Base-by-base conservation (phyloP, 495 filamentous ascomycete species). In the Daldinia concentrica region DNA sequence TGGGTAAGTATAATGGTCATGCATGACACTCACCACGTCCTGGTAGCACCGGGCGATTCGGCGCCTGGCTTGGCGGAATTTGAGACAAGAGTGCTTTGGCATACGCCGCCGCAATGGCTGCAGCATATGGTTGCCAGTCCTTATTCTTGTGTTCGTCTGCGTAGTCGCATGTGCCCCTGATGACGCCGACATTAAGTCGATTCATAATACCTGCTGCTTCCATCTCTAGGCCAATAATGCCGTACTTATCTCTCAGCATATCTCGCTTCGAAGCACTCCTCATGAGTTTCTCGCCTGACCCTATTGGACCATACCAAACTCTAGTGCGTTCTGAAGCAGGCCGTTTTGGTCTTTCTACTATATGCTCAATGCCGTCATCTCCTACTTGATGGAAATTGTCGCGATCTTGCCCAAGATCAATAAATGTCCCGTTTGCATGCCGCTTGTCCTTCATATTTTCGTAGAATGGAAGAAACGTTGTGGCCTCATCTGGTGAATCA, bases 301-400 rank as follows among this genome's bases (percentile, higher is more conserved):
- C 76, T 34, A 79, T 79, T 4, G 63, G 41, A 4, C 79, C 78
- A 51, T 79, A 79, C 69, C 72, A 75, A 2, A 78, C 74, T 15
- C 45, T 45, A 15, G 63, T 75, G 24, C 78, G 72, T 26, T 64
- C 17, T 19, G 62, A 58, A 12, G 58, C 61, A 19, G 55, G 55
- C 6, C 26, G 26, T 19, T 24, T 24, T 22, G 43, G 17, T 48
- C 43, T 48, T 24, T 48, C 43, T 5, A 48, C 43, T 9, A 48
- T 48, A 24, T 24, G 3, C 9, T 48, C 43, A 4, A 8, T 24
- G 12, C 43, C 43, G 8, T 48, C 9, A 1, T 1, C 9, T 12
- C 17, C 43, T 12, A 12, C 4, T 48, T 48, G 2, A 48, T 48
- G 14, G 43, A 48, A 48, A 9, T 48, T 1, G 17, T 48, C 43